Evolutionary conservation across 1,284 basidiomycete genomes (phyloP), one percentile per base, ranked within the genome.

Genomic region (Gymnopus androsaceus): DNA sequence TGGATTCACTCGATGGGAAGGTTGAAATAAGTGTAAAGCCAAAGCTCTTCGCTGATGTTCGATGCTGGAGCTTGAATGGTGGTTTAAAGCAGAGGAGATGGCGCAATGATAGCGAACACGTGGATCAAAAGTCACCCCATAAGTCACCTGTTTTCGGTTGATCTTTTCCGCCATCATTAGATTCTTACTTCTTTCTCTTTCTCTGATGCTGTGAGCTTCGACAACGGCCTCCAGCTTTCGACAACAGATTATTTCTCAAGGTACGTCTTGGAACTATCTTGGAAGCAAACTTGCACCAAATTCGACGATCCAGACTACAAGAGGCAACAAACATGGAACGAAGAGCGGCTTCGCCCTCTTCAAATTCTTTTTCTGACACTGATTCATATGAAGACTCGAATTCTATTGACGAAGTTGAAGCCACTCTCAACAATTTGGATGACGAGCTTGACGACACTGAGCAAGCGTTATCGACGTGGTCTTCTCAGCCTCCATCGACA

Each of bases 361-460:
- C 54, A 11, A 54, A 55, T 45, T 51, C 49, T 36, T 58, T 46
- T 40, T 59, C 47, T 12, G 65, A 72, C 54, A 54, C 61, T 12
- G 74, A 78, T 59, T 65, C 66, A 7, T 80, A 77, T 63, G 72
- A 70, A 30, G 78, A 80, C 59, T 72, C 71, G 56, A 73, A 80
- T 62, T 80, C 78, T 9, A 68, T 79, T 52, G 75, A 78, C 59
- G 85, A 90, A 68, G 87, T 90, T 19, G 87, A 89, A 67, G 83
- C 80, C 17, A 77, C 82, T 14, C 76, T 91, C 42, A 83, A 76
- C 52, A 76, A 79, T 55, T 70, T 90, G 23, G 85, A 88, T 58
- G 74, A 87, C 42, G 84, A 90, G 55, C 67, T 88, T 25, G 79
- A 83, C 58, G 75, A 79, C 46, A 79, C 84, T 0, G 84, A 88